Evolutionary conservation across 331 rosid genomes (phyloP).

Genomic region (Arachis monticola): DNA sequence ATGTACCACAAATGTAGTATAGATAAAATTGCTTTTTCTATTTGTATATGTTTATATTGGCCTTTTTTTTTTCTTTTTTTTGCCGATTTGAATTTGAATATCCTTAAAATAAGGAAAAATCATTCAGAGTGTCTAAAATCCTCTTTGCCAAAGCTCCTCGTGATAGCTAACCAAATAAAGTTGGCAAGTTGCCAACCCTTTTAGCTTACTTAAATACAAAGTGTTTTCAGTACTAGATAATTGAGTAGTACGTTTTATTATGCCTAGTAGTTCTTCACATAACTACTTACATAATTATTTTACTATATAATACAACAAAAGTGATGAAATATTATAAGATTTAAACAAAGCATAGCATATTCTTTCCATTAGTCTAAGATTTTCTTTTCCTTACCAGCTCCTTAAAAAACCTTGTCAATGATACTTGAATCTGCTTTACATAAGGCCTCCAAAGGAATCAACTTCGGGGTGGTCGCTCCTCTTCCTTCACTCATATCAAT

Average conservation of each 20-base stretch:
- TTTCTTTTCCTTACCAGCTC: not conserved
- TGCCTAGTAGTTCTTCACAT: not conserved
- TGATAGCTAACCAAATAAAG: too few species aligned
- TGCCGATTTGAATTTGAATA: too few species aligned
- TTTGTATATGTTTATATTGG: too few species aligned
- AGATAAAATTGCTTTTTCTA: too few species aligned
- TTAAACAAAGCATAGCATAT: not conserved
- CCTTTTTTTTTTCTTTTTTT: too few species aligned
- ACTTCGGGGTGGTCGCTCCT: conserved; percentile 54
- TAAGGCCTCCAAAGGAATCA: conserved; percentile 56
- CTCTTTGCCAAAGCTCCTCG: too few species aligned
- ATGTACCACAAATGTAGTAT: too few species aligned
- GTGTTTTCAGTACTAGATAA: not conserved
- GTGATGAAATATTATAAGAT: not conserved
- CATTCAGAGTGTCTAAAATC: too few species aligned
- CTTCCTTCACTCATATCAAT: conserved; percentile 59
- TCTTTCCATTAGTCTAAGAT: not conserved
- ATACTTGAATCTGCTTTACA: conserved; percentile 47
- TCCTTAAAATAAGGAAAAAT: too few species aligned
- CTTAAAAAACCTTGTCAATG: conserved; percentile 26
- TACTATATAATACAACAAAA: not conserved
- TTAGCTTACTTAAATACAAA: not conserved
- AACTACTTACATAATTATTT: not conserved
- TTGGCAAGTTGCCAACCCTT: too few species aligned
- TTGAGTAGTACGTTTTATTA: not conserved